A percentile compares a stretch with the other conserved stretches of the same genome.
phyloP scores from a whole-genome alignment of 2,329 filamentous ascomycete genomes.

The Claviceps sp. region DNA sequence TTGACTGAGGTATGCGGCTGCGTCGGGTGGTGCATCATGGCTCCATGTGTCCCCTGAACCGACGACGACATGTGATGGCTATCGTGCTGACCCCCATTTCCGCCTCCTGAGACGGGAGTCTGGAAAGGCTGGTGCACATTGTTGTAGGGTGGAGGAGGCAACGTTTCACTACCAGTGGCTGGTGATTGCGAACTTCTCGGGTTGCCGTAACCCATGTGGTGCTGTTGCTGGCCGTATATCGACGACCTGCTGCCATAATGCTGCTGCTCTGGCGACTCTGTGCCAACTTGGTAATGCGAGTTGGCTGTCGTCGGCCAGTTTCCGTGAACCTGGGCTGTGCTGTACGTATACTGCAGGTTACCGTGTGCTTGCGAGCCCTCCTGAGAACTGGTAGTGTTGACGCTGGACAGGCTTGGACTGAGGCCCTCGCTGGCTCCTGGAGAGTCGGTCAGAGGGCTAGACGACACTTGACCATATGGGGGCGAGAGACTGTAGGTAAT shows the following conservation, averaged over 20 bases:
- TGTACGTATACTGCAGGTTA: constrained; percentile 34
- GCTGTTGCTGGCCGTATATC: constrained; percentile 37
- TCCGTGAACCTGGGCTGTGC: constrained; percentile 32
- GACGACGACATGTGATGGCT: constrained; percentile 18
- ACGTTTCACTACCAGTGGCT: constrained; percentile 40
- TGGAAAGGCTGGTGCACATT: constrained; percentile 52
- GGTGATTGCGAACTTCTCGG: constrained; percentile 31
- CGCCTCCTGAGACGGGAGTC: constrained; percentile 38
- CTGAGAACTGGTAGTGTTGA: constrained; percentile 45
- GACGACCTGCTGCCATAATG: constrained; percentile 15
- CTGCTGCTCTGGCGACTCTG: constrained; percentile 19
- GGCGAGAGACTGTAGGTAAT: constrained; percentile 13
- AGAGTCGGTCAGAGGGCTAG: constrained; percentile 22
- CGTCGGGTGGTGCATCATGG: constrained; percentile 17
- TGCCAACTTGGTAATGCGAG: constrained; percentile 39
- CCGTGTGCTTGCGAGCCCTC: constrained; percentile 39
- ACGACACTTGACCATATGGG: constrained; percentile 13
- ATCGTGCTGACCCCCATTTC: constrained; percentile 25
- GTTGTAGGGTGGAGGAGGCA: constrained; percentile 56
- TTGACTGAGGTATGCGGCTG: constrained; percentile 37
- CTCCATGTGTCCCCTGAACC: constrained; percentile 15
- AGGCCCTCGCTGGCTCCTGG: constrained; percentile 46
- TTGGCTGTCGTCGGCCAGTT: constrained; percentile 45
- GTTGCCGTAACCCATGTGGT: constrained; percentile 28
- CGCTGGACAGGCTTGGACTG: constrained; percentile 46